Evolutionary conservation across 2,329 filamentous ascomycete genomes (phyloP).

Genomic region (Shiraia sp.): DNA sequence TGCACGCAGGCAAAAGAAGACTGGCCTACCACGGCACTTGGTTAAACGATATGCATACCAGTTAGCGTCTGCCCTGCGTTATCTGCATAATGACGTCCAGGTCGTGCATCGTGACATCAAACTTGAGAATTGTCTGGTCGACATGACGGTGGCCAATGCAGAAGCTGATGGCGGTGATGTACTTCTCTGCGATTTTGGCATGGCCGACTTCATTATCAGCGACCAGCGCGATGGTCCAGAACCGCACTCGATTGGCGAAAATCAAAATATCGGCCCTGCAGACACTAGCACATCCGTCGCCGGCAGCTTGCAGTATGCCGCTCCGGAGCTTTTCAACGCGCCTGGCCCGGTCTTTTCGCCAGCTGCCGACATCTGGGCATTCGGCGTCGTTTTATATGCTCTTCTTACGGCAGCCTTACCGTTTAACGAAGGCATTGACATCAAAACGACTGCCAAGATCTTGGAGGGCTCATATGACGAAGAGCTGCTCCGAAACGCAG

Average conservation of each 20-base stretch:
- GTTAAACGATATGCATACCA: slow-evolving; percentile 66
- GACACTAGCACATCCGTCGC: slow-evolving; percentile 62
- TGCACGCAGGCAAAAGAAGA: slow-evolving; percentile 48
- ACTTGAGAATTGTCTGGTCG: slow-evolving; percentile 69
- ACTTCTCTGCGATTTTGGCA: slow-evolving; percentile 69
- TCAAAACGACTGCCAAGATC: slow-evolving; percentile 63
- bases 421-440: slow-evolving; percentile 63
- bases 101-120: slow-evolving; percentile 71
- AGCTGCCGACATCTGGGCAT: slow-evolving; percentile 69
- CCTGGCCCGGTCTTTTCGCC: slow-evolving; percentile 51
- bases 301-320: slow-evolving; percentile 62
- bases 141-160: slow-evolving; percentile 55
- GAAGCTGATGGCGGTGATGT: slow-evolving; percentile 58
- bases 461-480: slow-evolving; percentile 62
- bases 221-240: slow-evolving; percentile 57
- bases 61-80: slow-evolving; percentile 65
- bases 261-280: slow-evolving; percentile 56
- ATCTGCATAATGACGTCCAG: slow-evolving; percentile 68
- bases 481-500: slow-evolving; percentile 51
- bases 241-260: slow-evolving; percentile 48
- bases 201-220: slow-evolving; percentile 67
- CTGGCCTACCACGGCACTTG: slow-evolving; percentile 55
- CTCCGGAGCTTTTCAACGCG: slow-evolving; percentile 53
- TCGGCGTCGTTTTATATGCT: slow-evolving; percentile 65
- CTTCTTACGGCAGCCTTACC: slow-evolving; percentile 64